A percentile compares a stretch with the other conserved stretches of the same genome.
These are phyloP conservation scores for Saturnispora bothae DNA, from an alignment of 805 yeast species.

Conservation along the genomic window DNA sequence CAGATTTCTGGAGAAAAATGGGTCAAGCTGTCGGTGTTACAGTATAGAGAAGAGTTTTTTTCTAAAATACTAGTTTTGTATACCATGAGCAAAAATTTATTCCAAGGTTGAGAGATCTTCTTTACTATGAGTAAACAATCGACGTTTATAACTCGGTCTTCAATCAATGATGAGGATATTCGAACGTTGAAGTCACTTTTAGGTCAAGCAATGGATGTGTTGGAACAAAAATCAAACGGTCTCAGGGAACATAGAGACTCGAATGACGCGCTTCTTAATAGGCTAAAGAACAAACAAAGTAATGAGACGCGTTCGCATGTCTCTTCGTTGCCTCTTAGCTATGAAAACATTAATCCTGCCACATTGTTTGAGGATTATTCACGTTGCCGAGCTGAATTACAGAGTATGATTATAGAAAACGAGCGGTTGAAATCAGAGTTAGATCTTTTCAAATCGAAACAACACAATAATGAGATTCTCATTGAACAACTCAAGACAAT, in stretches of 20 bases:
- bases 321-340: no score
- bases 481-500: not conserved
- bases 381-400: not conserved
- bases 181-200: not conserved
- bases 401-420: conserved; percentile 4
- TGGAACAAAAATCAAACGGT: not conserved
- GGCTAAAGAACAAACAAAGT: not conserved
- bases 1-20: conserved; percentile 84
- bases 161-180: not conserved
- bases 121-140: not conserved
- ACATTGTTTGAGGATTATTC: conserved; percentile 1
- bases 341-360: conserved; percentile 3
- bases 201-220: not conserved
- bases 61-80: no score
- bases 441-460: not conserved
- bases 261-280: not conserved
- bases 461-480: not conserved
- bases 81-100: no score
- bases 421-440: conserved; percentile 1
- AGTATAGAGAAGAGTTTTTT: not conserved
- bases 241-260: not conserved
- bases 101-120: not conserved
- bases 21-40: conserved; percentile 60
- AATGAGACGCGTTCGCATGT: no score
- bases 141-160: not conserved